Evolutionary conservation across 2,329 filamentous ascomycete genomes (phyloP), one percentile per base, ranked within the genome.

Genomic region (Nothopassalora personata): DNA sequence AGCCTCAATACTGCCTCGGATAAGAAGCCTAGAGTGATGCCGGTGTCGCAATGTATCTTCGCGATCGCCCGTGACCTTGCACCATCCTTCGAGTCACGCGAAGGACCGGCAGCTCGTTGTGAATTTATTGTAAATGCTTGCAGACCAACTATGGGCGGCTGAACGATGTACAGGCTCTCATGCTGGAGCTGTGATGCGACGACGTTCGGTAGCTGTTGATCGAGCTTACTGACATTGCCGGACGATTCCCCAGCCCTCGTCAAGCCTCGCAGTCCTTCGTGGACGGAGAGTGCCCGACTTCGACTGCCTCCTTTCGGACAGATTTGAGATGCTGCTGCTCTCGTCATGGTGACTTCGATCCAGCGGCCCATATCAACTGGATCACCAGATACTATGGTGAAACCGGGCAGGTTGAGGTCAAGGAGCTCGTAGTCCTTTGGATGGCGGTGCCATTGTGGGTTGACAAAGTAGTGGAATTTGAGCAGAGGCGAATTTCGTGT

Each of bases 21-120:
- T 30, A 71, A 55, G 48, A 70, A 70, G 6, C 66, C 69, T 5
- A 71, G 60, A 1, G 64, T 68, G 49, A 70, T 67, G 23, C 68
- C 69, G 5, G 67, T 61, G 49, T 70, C 65, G 59, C 68, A 69
- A 28, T 61, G 62, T 11, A 70, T 51, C 54, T 69, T 70, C 7
- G 66, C 65, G 51, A 57, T 58, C 15, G 51, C 55, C 39, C 48
- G 19, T n/a, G 48, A n/a, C 23, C 50, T 49, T 5, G 31, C 11
- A n/a, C 52, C 51, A 6, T 19, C 57, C 23, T 7, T 52, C 23
- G 13, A 27, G n/a, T 52, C 39, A 6, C 11, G 23, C 5, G 46
- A n/a, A 5, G 43, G 27, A 46, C 45, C 43, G 9, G 27, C 36
- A 11, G 13, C 34, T 8, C 49, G 49, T 13, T 43, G 33, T n/a